phyloP scores from a whole-genome alignment of 371 early-diverging fungal genomes.

The Mortierella sp. region DNA sequence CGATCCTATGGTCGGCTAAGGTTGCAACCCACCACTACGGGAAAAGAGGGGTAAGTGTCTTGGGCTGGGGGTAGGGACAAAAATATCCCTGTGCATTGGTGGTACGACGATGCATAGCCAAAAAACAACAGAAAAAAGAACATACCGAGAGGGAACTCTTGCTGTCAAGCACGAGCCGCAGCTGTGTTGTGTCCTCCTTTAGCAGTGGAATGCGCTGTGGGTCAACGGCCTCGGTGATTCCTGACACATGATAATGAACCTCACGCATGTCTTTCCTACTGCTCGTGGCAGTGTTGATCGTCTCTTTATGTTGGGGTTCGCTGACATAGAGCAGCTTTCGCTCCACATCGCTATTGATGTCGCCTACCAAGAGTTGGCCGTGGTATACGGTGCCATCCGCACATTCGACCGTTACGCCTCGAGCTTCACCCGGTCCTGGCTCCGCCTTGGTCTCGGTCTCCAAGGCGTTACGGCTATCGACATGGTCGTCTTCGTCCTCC shows the following conservation, averaged over 20 bases:
- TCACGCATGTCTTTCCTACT: constrained; percentile 17
- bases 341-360: constrained; percentile 29
- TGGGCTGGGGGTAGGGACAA: background rate
- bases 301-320: too few relatives aligned
- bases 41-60: background rate
- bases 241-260: constrained; percentile 32
- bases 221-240: constrained; percentile 38
- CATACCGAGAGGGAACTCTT: constrained; percentile 36
- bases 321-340: constrained; percentile 5
- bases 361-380: constrained; percentile 33
- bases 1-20: constrained; percentile 35
- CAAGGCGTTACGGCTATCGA: background rate
- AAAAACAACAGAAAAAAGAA: background rate
- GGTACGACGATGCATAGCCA: background rate
- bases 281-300: background rate
- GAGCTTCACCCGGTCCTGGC: constrained; percentile 13
- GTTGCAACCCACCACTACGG: constrained; percentile 51
- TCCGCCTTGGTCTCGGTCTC: constrained; percentile 6
- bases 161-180: constrained; percentile 29
- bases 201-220: constrained; percentile 43
- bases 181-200: constrained; percentile 38
- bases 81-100: background rate
- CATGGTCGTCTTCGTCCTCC: constrained; percentile 6
- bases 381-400: constrained; percentile 32
- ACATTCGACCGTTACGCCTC: constrained; percentile 37